Evolutionary conservation across 2,329 filamentous ascomycete genomes (phyloP), one percentile per base, ranked within the genome.

Genomic region (Arthrobotrys musiformis): DNA sequence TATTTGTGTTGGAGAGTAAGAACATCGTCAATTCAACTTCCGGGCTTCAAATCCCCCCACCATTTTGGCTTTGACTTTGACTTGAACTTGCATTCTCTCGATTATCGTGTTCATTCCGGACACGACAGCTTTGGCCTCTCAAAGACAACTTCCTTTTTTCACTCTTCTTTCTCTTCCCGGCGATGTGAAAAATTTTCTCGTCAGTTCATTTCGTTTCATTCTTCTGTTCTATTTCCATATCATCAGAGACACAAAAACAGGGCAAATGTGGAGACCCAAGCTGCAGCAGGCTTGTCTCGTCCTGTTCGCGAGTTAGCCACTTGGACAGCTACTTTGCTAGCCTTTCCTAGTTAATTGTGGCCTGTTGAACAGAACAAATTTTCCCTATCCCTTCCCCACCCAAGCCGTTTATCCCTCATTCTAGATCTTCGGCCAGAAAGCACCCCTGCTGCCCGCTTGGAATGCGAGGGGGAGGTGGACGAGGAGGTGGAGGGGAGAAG

Each of bases 371-470:
- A 61, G 70, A 60, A 61, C 30, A 52, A 42, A 52, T 60, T 67
- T 61, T 67, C 37, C 40, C 28, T 3, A 28, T 4, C 44, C 48
- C 68, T 60, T 56, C 62, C 66, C 66, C 46, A 42, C 63, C n/a
- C 63, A 58, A 33, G 17, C 52, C 22, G 46, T 76, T 76, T 76
- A 76, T 76, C 72, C 72, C 72, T 76, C 72, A 76, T 76, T 76
- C 72, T 76, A 76, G 72, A 76, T 76, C 66, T 40, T 76, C 72
- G 72, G 72, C 72, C 72, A 76, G 48, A 76, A 50, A 70, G 64
- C 72, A 69, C 72, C 72, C 72, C 72, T 76, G 72, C 40, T 50
- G 70, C 28, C 50, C 64, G 72, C 66, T 42, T 69, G 72, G 64
- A 69, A 76, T 76, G 72, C 72, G 66, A 70, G 72, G n/a, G n/a